Evolutionary conservation across 2,329 filamentous ascomycete genomes (phyloP), one percentile per base, ranked within the genome.

Genomic region (Juglanconis sp.): DNA sequence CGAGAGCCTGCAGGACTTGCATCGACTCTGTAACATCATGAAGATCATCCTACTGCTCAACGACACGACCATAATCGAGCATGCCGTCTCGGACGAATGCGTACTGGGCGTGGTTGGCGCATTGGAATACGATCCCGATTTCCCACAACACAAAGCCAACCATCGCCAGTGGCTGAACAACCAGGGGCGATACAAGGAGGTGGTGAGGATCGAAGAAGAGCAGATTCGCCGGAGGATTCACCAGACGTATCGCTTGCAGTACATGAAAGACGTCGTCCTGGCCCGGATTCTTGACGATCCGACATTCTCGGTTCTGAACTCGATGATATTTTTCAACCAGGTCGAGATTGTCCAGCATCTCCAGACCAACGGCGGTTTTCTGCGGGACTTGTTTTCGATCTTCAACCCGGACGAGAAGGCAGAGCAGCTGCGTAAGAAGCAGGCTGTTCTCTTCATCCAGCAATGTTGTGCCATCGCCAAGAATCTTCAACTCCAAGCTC

Each of bases 321-420:
- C 92, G 54, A 84, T 98, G 68, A 99, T 99, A 67, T 99, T 97
- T 79, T 99, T 96, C 81, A 95, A 98, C 77, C 95, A 99, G 77
- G 93, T 98, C 68, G 95, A 98, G 70, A 97, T 99, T 70, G 89
- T 99, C 53, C 91, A 94, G 70, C 91, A 98, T 74, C 81, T 99
- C n/a, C 93, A 97, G 73, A 82, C 81, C 32, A 96, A 96, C 68
- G 79, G 79, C 1, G 76, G 77, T 1, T 97, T 96, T 69, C 78
- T 98, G 34, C 87, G 87, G 66, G 91, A 97, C 64, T 82, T 98
- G 4, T 99, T 98, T 72, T 83, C 84, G 57, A 92, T 98, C 64
- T 97, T 98, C 70, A 78, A 86, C 0, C 79, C 86, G 31, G 85
- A 87, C 62, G 76, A 78, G 56, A 60, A 61, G 40, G 47, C 57